Evolutionary conservation across 768 basidiomycete genomes (phyloP), one percentile per base, ranked within the genome.

Genomic region (Strobilomyces echinocephalus): DNA sequence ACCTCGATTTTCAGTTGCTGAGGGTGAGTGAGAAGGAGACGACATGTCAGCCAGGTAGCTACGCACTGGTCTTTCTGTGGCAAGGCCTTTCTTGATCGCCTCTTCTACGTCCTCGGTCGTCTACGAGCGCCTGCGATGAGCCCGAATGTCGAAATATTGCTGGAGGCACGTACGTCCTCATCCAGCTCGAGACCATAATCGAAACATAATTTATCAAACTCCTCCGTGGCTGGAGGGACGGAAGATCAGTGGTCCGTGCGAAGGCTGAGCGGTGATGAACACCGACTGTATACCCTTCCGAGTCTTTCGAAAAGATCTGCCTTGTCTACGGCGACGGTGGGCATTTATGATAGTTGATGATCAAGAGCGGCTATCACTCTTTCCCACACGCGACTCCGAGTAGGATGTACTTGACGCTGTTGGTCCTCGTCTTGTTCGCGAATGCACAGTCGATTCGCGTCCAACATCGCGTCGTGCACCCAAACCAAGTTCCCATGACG

Each of bases 1-100:
- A 97, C 81, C 72, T 99, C 97, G 63, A 99, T 97, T 79, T 98
- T 99, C 63, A 99, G 76, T 90, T 97, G 92, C 86, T 97, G 60
- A 60, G 3, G 49, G 15, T 31, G 7, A 9, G 20, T 64, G 46
- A 68, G 55, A 6, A 34, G 20, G 21, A 11, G 16, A 30, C 24
- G 11, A 26, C n/a, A 21, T 15, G 30, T 18, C 18, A 11, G 26
- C 38, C 38, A 26, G 40, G 49, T 18, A 28, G 28, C 67, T 80
- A 63, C 66, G 49, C 63, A 92, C 91, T 16, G 91, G 90, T 60
- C 88, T 84, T 64, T 90, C 91, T 30, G 88, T 81, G 45, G 91
- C 89, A 53, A 92, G 75, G 10, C 91, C 91, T 60, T 90, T 88
- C 71, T 86, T 90, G 61, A 81, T 83, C 43, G 84, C 82, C 42